Evolutionary conservation across 1,284 basidiomycete genomes (phyloP).

Genomic region (Trichosporon ovoides): DNA sequence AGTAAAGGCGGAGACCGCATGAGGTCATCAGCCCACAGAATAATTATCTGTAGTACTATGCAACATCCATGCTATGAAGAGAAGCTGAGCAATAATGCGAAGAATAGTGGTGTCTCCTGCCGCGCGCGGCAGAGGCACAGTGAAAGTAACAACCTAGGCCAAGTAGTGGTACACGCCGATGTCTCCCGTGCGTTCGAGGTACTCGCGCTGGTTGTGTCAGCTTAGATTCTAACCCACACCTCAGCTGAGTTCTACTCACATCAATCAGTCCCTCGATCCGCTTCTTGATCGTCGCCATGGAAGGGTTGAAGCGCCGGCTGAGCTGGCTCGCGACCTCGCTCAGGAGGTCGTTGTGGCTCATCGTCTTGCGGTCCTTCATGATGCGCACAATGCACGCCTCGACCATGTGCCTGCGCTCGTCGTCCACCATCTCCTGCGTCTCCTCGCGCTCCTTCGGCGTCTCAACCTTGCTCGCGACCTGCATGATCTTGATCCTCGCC

Average conservation of each 20-base stretch:
- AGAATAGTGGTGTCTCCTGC: not conserved
- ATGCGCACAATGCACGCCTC: conserved; percentile 98
- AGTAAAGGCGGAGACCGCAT: too few relatives aligned
- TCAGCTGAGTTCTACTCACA: conserved; percentile 54
- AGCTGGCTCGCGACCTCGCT: conserved; percentile 87
- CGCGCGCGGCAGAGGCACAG: not conserved
- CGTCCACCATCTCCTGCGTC: conserved; percentile 84
- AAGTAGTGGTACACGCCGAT: conserved; percentile 46
- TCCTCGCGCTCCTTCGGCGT: conserved; percentile 80
- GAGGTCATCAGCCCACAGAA: too few relatives aligned
- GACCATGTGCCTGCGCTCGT: conserved; percentile 82
- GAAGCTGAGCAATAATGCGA: not conserved
- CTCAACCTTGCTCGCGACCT: conserved; percentile 81
- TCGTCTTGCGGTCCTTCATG: conserved; percentile 93
- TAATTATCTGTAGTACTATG: not conserved
- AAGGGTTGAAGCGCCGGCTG: conserved; percentile 75
- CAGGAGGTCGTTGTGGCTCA: conserved; percentile 83
- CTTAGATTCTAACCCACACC: not conserved
- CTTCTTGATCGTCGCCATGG: conserved; percentile 83
- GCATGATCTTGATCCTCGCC: conserved; percentile 90
- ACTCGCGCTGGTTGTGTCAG: conserved; percentile 40
- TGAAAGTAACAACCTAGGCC: conserved; percentile 22
- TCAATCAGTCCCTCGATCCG: conserved; percentile 92
- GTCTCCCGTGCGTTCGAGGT: conserved; percentile 43
- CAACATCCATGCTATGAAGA: conserved; percentile 4